Percentiles rank a stretch among this genome's conserved stretches.
These are phyloP conservation scores for Penicillium sp. DNA, from an alignment of 2,329 filamentous ascomycete genomes.

Conservation along the genomic window DNA sequence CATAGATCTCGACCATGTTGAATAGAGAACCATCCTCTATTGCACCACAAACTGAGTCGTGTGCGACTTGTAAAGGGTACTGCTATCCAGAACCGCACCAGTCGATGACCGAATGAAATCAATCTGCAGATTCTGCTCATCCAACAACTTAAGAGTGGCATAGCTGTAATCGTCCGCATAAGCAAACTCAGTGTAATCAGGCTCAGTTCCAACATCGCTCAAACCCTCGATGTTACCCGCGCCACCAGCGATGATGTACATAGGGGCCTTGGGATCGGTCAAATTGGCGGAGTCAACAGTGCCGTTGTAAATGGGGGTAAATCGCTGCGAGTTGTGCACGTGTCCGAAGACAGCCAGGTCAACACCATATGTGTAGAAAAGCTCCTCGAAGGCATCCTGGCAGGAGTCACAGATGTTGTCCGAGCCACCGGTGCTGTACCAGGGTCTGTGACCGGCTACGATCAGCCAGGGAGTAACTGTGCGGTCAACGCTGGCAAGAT, in stretches of 20 bases:
- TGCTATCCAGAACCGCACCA: conserved; percentile 51
- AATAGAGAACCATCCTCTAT: conserved; percentile 40
- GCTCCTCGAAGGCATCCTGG: conserved; percentile 54
- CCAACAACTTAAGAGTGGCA: conserved; percentile 49
- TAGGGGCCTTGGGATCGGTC: conserved; percentile 54
- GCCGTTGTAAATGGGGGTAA: conserved; percentile 35
- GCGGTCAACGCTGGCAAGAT: conserved; percentile 59
- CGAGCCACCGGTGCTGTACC: conserved; percentile 45
- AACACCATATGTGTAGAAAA: conserved; percentile 59
- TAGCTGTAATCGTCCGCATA: conserved; percentile 52
- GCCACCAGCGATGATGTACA: conserved; percentile 59
- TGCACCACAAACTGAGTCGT: conserved; percentile 48
- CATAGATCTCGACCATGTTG: too few species aligned
- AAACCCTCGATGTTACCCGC: conserved; percentile 59
- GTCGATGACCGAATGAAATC: conserved; percentile 54
- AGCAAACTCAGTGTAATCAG: conserved; percentile 42
- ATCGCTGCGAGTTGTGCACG: conserved; percentile 60
- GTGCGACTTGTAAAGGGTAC: conserved; percentile 53
- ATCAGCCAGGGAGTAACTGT: conserved; percentile 56
- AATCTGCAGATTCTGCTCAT: conserved; percentile 49
- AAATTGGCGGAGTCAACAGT: conserved; percentile 47
- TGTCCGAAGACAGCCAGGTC: conserved; percentile 60
- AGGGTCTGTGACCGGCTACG: conserved; percentile 47
- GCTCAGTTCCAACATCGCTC: conserved; percentile 43
- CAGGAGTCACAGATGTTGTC: conserved; percentile 47